Evolutionary conservation across 352 stramenopile species (phyloP).

Genomic region (Phytophthora megakarya): DNA sequence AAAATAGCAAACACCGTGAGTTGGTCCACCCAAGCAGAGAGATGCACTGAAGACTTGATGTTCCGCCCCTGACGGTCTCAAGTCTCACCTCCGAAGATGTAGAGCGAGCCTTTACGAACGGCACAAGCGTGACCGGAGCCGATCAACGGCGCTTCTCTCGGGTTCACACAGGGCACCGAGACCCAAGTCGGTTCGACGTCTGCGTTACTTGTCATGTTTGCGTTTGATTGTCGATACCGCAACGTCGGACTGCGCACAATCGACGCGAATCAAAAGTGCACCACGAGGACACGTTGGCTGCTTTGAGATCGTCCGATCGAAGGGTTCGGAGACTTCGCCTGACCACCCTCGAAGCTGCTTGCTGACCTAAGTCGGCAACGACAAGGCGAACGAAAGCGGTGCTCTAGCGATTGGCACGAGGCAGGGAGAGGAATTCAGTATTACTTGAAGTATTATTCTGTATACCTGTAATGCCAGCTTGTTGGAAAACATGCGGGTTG

Average conservation of each 20-base stretch:
- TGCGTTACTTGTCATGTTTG: conserved; percentile 34
- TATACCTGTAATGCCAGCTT: too few relatives aligned
- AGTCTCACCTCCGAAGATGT: conserved; percentile 85
- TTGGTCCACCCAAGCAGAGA: conserved; percentile 12
- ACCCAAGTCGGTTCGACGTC: conserved; percentile 57
- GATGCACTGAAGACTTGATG: conserved; percentile 6
- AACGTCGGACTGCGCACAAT: conserved; percentile 23
- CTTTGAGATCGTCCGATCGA: conserved; percentile 32
- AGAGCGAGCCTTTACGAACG: conserved; percentile 92
- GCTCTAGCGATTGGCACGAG: conserved; percentile 22
- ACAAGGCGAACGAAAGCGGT: conserved; percentile 13
- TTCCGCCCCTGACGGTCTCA: conserved; percentile 8
- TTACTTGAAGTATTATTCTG: too few relatives aligned
- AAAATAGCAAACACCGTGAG: neutral
- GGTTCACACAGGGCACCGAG: conserved; percentile 76
- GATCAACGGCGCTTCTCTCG: conserved; percentile 79
- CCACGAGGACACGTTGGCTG: conserved; percentile 17
- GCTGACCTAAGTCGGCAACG: conserved; percentile 12
- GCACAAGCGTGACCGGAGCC: conserved; percentile 92
- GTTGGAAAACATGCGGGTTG: conserved; percentile 21
- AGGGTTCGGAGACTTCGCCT: conserved; percentile 28
- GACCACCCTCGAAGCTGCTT: conserved; percentile 21
- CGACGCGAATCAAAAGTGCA: conserved; percentile 32
- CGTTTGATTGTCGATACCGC: conserved; percentile 1
- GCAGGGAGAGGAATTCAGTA: neutral